A percentile compares a stretch with the other conserved stretches of the same genome.
Evolutionary conservation across 352 stramenopile genomes (phyloP).

Genomic region (Pythium rishiriense): DNA sequence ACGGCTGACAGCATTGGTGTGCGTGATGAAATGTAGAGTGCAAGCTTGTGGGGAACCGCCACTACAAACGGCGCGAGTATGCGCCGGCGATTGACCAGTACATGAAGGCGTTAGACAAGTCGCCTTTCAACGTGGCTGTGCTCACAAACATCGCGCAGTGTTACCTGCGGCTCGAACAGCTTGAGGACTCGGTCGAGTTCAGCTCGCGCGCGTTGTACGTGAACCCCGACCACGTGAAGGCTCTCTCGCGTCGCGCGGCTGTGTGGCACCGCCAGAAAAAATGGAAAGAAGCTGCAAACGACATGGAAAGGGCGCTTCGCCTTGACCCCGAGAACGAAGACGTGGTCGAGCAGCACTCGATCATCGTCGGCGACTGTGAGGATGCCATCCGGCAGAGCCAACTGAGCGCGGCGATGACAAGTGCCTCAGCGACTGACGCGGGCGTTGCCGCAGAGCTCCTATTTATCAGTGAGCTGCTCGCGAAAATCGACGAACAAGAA

Average conservation of each 20-base stretch:
- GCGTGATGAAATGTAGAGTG: conserved; percentile 47
- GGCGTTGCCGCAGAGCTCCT: conserved; percentile 37
- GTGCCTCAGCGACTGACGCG: not conserved
- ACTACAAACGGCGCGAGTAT: conserved; percentile 67
- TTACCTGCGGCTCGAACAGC: conserved; percentile 45
- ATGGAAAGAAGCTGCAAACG: conserved; percentile 44
- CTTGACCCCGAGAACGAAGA: conserved; percentile 58
- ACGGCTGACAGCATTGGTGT: no score
- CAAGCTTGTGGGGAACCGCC: conserved; percentile 57
- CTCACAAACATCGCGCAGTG: conserved; percentile 75
- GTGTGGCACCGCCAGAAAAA: conserved; percentile 54
- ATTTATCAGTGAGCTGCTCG: conserved; percentile 46
- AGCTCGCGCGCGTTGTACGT: conserved; percentile 64
- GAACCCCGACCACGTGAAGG: conserved; percentile 59
- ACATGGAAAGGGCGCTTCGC: conserved; percentile 51
- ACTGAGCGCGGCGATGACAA: conserved; percentile 27
- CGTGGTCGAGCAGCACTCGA: conserved; percentile 67
- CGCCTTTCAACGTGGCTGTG: conserved; percentile 57
- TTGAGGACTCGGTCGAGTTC: conserved; percentile 73
- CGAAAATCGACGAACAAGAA: conserved; percentile 41
- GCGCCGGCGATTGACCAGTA: conserved; percentile 54
- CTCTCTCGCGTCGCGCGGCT: conserved; percentile 59
- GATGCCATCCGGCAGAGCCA: conserved; percentile 41
- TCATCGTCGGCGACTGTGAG: conserved; percentile 74
- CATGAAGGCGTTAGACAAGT: conserved; percentile 63